Evolutionary conservation across 169 alveolate species (phyloP).

Genomic region (Cryptosporidium sp.): DNA sequence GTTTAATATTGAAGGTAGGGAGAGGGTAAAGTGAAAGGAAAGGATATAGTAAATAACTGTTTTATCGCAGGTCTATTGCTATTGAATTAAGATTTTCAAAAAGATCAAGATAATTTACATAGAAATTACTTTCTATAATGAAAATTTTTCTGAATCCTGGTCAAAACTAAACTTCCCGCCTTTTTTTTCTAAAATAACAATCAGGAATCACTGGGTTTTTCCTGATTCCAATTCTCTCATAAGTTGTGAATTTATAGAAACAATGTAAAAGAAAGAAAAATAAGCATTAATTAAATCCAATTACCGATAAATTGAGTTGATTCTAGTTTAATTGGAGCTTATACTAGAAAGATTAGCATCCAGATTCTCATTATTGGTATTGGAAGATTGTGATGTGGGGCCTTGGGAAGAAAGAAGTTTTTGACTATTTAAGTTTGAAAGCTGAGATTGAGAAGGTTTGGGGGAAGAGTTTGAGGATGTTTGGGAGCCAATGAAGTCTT

Average conservation of each 20-base stretch:
- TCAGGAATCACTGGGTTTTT: too few relatives aligned
- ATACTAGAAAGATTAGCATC: not conserved
- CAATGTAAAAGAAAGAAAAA: not conserved
- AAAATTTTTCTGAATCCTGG: too few relatives aligned
- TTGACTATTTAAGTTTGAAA: not conserved
- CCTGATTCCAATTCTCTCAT: too few relatives aligned
- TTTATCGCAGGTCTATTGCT: too few relatives aligned
- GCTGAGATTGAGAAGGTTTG: not conserved
- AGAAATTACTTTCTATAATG: not conserved
- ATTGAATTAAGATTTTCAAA: too few relatives aligned
- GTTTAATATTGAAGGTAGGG: not conserved
- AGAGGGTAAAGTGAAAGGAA: too few relatives aligned
- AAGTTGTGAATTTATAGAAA: not conserved
- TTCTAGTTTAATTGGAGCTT: not conserved
- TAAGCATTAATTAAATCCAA: constrained; percentile 5
- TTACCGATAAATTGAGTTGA: not conserved
- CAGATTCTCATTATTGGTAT: not conserved
- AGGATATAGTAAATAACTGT: too few relatives aligned
- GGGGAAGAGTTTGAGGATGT: not conserved
- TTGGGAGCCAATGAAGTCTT: not conserved
- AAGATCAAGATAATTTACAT: too few relatives aligned
- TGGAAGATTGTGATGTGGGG: constrained; percentile 1
- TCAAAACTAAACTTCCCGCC: too few relatives aligned
- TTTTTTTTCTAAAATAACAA: too few relatives aligned
- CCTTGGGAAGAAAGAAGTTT: constrained; percentile 9